Base-by-base conservation (phyloP, 768 basidiomycete species). In the Lyophyllum atratum region DNA sequence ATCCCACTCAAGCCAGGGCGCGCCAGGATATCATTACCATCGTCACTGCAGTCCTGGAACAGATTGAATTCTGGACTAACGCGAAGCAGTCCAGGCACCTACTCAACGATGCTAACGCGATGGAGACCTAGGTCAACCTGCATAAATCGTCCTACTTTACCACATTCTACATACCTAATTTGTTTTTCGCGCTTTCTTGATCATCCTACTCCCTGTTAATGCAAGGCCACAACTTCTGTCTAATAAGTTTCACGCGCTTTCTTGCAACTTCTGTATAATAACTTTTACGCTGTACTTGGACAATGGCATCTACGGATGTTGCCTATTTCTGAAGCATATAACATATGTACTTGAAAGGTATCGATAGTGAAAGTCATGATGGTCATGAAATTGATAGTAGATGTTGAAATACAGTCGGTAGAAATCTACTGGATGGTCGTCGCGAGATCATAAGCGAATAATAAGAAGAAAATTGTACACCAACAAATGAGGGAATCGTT, bases 61-160 rank as follows among this genome's bases (percentile, higher is more conserved):
- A 85, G 60, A 60, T 83, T 24, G 58, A 72, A 6, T 60, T 80
- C 11, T 84, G 83, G 79, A 68, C 64, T 1, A 60, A 69, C 24
- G 81, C 84, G 11, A 76, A 73, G 46, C 65, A 72, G 44, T 51
- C 64, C 33, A 70, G 63, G 42, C 66, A 61, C 57, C 24, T 61
- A 52, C 53, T 47, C 37, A 42, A 45, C 50, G 28, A 58, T 17
- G 65, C 50, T 52, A 49, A 45, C 19, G 45, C 29, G 10, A 59
- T 59, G 61, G 45, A 50, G 5, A 42, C 37, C n/a, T 60, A 43
- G 48, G 24, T 4, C 4, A 48, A 33, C 17, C 6, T 17, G 12
- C 19, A 4, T 9, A 37, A 12, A 14, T 26, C 25, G 15, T 39
- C 22, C 26, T 52, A 44, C 15, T 46, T 9, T 45, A 22, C 22